Evolutionary conservation across 1,284 basidiomycete genomes (phyloP), one percentile per base, ranked within the genome.

Genomic region (Microbotryum lychnidis-dioicae): DNA sequence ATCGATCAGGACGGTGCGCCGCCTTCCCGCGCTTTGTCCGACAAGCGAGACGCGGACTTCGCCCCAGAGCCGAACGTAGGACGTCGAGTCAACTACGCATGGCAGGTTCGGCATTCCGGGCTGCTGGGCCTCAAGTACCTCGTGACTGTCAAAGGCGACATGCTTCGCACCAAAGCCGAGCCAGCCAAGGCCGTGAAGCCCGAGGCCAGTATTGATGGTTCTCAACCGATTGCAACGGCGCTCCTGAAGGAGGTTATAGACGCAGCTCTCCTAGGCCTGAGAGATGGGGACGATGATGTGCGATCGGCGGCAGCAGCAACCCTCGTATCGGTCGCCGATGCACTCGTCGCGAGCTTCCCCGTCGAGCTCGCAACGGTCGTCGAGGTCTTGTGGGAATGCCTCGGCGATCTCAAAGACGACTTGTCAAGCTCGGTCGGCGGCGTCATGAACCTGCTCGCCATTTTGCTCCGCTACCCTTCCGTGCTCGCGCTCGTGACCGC

Each of bases 91-190:
- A 73, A 77, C 70, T 91, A 96, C 75, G 84, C 93, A 6, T 99
- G 96, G 96, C 91, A 98, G 76, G 88, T 98, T 55, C 82, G 96
- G 54, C 96, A 99, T 77, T 94, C 96, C 3, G 96, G 96, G 37
- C 77, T 99, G 58, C 81, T 98, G 4, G 96, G 96, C 1, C 84
- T 99, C 75, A 97, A 96, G 77, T 98, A 98, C 75, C 90, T 97
- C 75, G 92, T 98, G 33, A 92, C 93, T 14, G 92, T 97, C 80
- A 92, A 69, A 83, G 65, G 80, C 57, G 91, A 96, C 73, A 76
- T 96, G 37, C 84, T 97, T 6, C 56, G 59, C 1, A 63, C 76
- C 27, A 72, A 70, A 65, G 51, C 46, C 60, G 71, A 72, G 54
- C 67, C 59, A 10, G 69, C 63, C 37, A 54, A 55, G 23, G 62